Evolutionary conservation across 345 rosid species (phyloP), one percentile per base, ranked within the genome.

Genomic region (Sisymbrium altissimum): DNA sequence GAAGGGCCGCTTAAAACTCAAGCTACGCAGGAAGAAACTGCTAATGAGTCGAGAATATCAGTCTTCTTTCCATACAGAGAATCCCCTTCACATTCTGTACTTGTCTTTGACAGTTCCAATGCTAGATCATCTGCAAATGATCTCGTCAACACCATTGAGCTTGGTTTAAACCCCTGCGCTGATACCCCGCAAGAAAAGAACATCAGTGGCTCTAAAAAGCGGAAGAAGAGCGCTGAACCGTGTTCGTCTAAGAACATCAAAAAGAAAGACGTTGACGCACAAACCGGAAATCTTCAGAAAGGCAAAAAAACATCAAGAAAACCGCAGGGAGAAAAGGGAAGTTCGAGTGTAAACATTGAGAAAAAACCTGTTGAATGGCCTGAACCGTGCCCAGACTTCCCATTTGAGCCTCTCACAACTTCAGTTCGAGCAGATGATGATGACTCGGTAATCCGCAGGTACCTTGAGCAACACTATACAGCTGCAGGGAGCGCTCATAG

Each of bases 381-480:
- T 25, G 81, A 80, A 35, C 85, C 85, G 3, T 69, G 83, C 67
- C 81, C 81, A 9, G 56, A 82, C 63, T 86, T 79, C 52, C 80
- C 93, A 46, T 81, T 78, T 76, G 86, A 83, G 82, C 86, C 87
- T 49, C 74, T 82, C 66, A 71, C 83, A 18, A 84, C 72, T 36
- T 50, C 80, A 46, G 49, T 54, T 21, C 74, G 77, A 6, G 25
- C 65, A n/a, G 83, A 80, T 15, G 81, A 81, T 27, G 81, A 81
- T 27, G 73, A 76, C 70, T 72, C 81, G 5, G 65, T 65, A 63
- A 68, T 74, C 63, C 85, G 81, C 63, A 74, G 40, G 74, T 78
- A 74, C 84, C 67, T 82, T 19, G 85, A 79, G 77, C 33, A 84
- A 72, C 78, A 78, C 48, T 64, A 25, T 44, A 49, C 57, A 44